These are phyloP conservation scores for Claviceps sp. DNA, from an alignment of 2,329 filamentous ascomycete genomes.

Conservation along the genomic window DNA sequence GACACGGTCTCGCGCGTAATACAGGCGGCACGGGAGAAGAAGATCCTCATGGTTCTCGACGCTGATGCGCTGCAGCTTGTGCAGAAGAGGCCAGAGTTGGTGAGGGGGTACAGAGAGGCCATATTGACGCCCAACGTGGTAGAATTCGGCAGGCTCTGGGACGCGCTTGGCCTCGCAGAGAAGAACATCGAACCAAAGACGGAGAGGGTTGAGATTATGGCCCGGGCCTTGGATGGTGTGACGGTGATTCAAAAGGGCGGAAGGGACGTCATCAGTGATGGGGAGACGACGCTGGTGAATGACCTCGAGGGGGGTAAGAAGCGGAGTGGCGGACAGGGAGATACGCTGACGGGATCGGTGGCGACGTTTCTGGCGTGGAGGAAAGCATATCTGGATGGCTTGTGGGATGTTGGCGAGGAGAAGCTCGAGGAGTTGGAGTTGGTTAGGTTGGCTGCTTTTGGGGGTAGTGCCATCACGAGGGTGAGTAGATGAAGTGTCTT, in stretches of 20 bases:
- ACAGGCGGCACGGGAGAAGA: conserved; percentile 55
- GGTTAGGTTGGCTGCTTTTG: conserved; percentile 70
- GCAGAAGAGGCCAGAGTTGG: conserved; percentile 58
- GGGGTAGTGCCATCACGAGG: conserved; percentile 75
- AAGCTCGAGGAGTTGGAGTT: conserved; percentile 41
- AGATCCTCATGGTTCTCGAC: conserved; percentile 76
- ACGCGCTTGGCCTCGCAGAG: conserved; percentile 53
- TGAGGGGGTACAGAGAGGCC: conserved; percentile 69
- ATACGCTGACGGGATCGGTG: conserved; percentile 81
- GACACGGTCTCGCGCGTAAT: conserved; percentile 72
- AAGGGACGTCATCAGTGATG: conserved; percentile 74
- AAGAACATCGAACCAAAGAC: conserved; percentile 17
- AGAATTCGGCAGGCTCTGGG: conserved; percentile 75
- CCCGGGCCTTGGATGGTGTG: conserved; percentile 69
- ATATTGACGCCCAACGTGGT: conserved; percentile 92
- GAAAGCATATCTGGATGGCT: conserved; percentile 66
- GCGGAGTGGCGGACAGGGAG: conserved; percentile 85
- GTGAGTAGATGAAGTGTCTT: conserved; percentile 28
- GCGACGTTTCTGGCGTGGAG: conserved; percentile 85
- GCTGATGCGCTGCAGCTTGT: conserved; percentile 78
- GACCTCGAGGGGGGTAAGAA: conserved; percentile 75
- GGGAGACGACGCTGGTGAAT: conserved; percentile 57
- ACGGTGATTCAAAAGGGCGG: conserved; percentile 83
- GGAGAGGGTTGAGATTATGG: conserved; percentile 48
- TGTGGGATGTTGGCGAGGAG: conserved; percentile 52